Conservation (phyloP, 1,139 yeast genomes). For the Yamadazyma diddensiae region DNA sequence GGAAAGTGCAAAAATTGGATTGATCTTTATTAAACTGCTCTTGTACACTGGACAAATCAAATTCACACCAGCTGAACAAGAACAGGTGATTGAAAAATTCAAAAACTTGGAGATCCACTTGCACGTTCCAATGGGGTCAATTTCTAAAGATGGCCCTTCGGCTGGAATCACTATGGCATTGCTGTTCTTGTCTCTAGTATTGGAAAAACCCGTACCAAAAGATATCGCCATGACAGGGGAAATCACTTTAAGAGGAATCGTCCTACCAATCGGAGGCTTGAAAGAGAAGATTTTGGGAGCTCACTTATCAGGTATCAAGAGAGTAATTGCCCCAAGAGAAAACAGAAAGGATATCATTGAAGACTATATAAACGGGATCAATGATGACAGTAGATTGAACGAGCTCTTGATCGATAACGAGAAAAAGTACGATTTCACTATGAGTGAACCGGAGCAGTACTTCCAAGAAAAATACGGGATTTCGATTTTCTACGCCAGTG, state of each 20-base stretch:
- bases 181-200: conserved; percentile 68
- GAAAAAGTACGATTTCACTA: conserved; percentile 22
- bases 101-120: conserved; percentile 66
- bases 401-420: conserved; percentile 39
- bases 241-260: conserved; percentile 80
- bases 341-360: conserved; percentile 73
- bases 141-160: conserved; percentile 89
- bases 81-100: conserved; percentile 38
- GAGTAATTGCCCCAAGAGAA: conserved; percentile 66
- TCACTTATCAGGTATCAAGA: conserved; percentile 59
- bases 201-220: conserved; percentile 64
- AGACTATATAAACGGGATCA: conserved; percentile 39
- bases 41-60: conserved; percentile 34
- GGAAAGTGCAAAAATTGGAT: conserved; percentile 80
- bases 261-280: conserved; percentile 87
- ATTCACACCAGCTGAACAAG: conserved; percentile 20
- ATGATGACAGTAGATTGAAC: conserved; percentile 30
- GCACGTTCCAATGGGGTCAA: conserved; percentile 88
- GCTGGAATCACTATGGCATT: conserved; percentile 92
- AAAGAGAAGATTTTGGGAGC: conserved; percentile 86
- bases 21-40: conserved; percentile 69
- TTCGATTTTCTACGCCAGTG: conserved; percentile 62
- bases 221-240: conserved; percentile 93
- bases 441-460: conserved; percentile 46
- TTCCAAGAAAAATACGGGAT: conserved; percentile 52